Evolutionary conservation across 306 rosid species (phyloP).

Genomic region (Cotoneaster glaucophyllus): DNA sequence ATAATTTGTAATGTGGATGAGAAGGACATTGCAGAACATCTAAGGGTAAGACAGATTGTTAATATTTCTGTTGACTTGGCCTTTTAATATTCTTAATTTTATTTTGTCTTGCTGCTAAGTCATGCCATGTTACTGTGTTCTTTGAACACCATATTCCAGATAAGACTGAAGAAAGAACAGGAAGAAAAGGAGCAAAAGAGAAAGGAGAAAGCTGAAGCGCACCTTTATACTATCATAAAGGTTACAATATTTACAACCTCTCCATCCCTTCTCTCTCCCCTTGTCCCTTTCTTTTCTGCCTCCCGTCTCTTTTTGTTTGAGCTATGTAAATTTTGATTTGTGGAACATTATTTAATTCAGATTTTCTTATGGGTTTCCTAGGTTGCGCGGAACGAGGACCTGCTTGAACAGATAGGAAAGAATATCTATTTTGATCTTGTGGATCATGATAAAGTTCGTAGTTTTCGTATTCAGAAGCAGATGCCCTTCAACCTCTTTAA

Average conservation of each 20-base stretch:
- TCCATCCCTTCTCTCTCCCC: neutral
- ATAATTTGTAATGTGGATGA: slow-evolving; percentile 86
- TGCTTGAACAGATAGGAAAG: slow-evolving; percentile 70
- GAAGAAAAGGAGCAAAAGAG: slow-evolving; percentile 81
- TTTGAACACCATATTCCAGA: slow-evolving; percentile 28
- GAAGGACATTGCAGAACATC: slow-evolving; percentile 80
- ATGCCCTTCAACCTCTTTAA: slow-evolving; percentile 59
- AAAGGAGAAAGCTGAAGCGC: slow-evolving; percentile 86
- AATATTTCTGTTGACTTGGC: neutral
- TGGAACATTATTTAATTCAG: neutral
- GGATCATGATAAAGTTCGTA: slow-evolving; percentile 87
- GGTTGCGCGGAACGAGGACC: slow-evolving; percentile 86
- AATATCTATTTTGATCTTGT: slow-evolving; percentile 85
- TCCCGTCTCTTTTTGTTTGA: neutral
- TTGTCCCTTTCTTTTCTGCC: neutral
- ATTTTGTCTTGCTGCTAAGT: neutral
- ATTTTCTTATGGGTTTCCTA: slow-evolving; percentile 9
- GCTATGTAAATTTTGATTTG: slow-evolving; percentile 6
- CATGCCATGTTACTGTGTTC: neutral
- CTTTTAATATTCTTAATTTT: neutral
- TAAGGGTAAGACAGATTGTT: slow-evolving; percentile 50
- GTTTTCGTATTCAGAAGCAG: slow-evolving; percentile 75
- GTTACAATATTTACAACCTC: slow-evolving; percentile 24
- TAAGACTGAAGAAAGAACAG: slow-evolving; percentile 83
- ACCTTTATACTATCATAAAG: slow-evolving; percentile 77